Base-by-base conservation (phyloP, 129 eudicot species). In the Flaveria brownii region DNA sequence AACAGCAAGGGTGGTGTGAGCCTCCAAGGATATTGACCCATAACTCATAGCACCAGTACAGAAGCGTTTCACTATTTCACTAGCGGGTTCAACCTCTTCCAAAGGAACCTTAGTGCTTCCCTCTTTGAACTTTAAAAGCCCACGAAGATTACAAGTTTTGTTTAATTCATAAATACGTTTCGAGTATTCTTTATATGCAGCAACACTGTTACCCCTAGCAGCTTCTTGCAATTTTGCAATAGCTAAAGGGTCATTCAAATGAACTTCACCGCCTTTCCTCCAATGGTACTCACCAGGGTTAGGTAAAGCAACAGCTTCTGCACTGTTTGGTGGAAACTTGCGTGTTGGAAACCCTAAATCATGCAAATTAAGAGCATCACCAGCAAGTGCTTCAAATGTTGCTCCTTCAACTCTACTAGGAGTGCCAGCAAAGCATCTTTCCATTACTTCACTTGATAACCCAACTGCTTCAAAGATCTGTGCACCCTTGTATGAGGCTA, bases 371-470 rank as follows among this genome's bases (percentile, higher is more conserved):
- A 91, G 92, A 2, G 96, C 87, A 75, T 95, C 99, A 47, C 76
- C 76, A 11, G 99, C 97, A 49, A 95, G 92, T 41, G 91, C 90
- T 75, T 95, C 97, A 81, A 95, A 95, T 47, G 99, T 89, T 36
- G 99, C 99, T 36, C 99, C 99, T 80, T 95, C 99, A 17, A 95
- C 97, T 82, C 99, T 86, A 83, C 99, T 95, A 9, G 99, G 96
- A 63, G 99, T 91, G 51, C 99, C 96, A 13, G 80, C 85, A 54
- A 95, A 95, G 84, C 99, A 95, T 74, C 97, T 77, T 72, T 89
- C 92, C 85, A 89, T 91, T 20, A 95, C 99, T 78, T 95, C 99
- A 4, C 96, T 84, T 25, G 99, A 95, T 65, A 95, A 87, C 18
- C 99, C 99, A 45, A 95, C 97, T 36, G 97, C 99, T 80, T 95